phyloP scores from a whole-genome alignment of 805 yeast species.

The Spathaspora boniae region DNA sequence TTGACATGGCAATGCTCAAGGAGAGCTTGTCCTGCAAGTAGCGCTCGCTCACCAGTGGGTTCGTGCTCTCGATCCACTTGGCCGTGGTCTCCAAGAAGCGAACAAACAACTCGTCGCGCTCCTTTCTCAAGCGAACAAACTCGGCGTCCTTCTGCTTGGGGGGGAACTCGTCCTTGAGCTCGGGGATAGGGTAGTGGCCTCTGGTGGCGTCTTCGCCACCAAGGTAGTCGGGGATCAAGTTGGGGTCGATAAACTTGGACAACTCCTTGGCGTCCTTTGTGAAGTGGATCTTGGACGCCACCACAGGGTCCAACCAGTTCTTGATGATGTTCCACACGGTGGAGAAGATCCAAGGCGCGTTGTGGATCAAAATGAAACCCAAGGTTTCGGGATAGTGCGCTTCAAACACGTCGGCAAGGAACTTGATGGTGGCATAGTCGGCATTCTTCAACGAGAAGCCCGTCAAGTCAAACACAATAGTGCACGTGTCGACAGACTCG shows the following conservation, averaged over 20 bases:
- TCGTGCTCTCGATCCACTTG: constrained; percentile 71
- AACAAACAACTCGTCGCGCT: constrained; percentile 53
- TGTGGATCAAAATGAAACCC: constrained; percentile 80
- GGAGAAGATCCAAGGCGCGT: constrained; percentile 95
- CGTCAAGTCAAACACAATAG: constrained; percentile 80
- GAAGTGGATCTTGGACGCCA: constrained; percentile 85
- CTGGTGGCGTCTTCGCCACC: constrained; percentile 71
- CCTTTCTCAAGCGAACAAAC: constrained; percentile 41
- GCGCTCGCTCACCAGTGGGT: constrained; percentile 44
- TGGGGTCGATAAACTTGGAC: constrained; percentile 53
- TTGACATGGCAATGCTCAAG: constrained; percentile 50
- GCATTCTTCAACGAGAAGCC: constrained; percentile 88
- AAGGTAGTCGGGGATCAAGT: constrained; percentile 61
- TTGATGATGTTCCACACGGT: constrained; percentile 93
- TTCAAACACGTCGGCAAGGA: constrained; percentile 84
- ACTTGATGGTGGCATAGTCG: constrained; percentile 90
- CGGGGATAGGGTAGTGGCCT: constrained; percentile 64
- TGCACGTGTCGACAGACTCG: constrained; percentile 61
- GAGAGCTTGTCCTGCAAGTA: constrained; percentile 53
- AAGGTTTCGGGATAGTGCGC: constrained; percentile 95
- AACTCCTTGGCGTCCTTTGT: constrained; percentile 71
- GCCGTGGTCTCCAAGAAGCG: constrained; percentile 63
- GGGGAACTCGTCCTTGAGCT: constrained; percentile 38
- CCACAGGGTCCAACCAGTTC: constrained; percentile 95
- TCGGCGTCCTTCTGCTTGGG: constrained; percentile 31